phyloP scores from a whole-genome alignment of 2,329 filamentous ascomycete genomes.

The Paraphoma chrysanthemicola region DNA sequence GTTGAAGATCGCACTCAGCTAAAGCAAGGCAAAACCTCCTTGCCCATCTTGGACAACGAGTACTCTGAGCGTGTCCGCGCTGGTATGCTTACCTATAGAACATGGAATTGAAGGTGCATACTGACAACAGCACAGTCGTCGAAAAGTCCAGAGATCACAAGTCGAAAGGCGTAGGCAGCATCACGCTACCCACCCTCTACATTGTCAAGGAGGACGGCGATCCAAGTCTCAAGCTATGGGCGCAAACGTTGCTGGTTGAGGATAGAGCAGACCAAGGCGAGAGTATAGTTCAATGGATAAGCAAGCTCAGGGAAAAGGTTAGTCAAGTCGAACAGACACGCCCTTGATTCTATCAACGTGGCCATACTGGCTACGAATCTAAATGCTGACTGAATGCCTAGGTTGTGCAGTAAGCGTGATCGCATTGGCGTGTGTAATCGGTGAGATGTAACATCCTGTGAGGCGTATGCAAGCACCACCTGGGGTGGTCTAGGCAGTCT shows the following conservation, averaged over 20 bases:
- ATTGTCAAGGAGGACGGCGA: constrained; percentile 95
- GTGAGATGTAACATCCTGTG: background rate
- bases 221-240: constrained; percentile 93
- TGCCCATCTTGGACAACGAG: constrained; percentile 91
- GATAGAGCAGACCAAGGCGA: constrained; percentile 93
- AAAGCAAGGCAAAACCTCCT: constrained; percentile 85
- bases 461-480: background rate
- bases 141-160: constrained; percentile 91
- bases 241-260: constrained; percentile 93
- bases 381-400: constrained; percentile 26
- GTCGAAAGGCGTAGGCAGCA: constrained; percentile 87
- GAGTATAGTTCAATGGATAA: constrained; percentile 93
- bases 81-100: constrained; percentile 10
- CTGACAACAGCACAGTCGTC: constrained; percentile 67
- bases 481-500: constrained; percentile 4
- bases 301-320: constrained; percentile 93
- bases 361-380: constrained; percentile 22
- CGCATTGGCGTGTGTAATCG: background rate
- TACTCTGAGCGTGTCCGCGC: constrained; percentile 90
- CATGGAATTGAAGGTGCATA: background rate
- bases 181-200: constrained; percentile 90
- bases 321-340: constrained; percentile 30
- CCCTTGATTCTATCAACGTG: constrained; percentile 26
- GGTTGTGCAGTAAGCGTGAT: constrained; percentile 45
- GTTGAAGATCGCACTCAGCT: constrained; percentile 82